Conservation (phyloP, 257 asterid species). For the Salvia miltiorrhiza region DNA sequence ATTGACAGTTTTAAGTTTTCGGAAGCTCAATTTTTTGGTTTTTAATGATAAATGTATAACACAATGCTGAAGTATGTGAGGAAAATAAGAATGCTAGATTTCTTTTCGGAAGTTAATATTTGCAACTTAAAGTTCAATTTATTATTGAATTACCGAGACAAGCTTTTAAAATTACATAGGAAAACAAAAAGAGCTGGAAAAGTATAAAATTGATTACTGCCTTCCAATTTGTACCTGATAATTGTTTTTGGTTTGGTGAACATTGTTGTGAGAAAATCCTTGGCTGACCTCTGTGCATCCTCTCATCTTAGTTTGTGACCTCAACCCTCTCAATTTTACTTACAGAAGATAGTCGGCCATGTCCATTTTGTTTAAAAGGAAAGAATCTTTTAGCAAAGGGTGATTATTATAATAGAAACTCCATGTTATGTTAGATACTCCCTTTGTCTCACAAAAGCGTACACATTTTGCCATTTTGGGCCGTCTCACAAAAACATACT, state of each 20-base stretch:
- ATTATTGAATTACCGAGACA: neutral
- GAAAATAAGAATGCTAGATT: neutral
- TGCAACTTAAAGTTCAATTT: neutral
- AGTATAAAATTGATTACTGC: neutral
- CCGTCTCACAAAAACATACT: too few species aligned
- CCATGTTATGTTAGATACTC: neutral
- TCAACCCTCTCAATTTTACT: neutral
- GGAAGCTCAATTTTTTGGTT: conserved; percentile 1
- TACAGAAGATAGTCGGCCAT: neutral
- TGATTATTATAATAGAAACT: neutral
- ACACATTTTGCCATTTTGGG: too few species aligned
- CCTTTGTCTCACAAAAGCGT: too few species aligned
- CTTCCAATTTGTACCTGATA: conserved; percentile 7
- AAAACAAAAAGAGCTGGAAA: neutral
- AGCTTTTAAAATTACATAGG: neutral
- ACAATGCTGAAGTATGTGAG: neutral
- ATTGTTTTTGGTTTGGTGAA: conserved; percentile 3
- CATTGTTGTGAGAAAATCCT: conserved; percentile 5
- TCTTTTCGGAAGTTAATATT: neutral
- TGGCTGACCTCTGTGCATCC: neutral
- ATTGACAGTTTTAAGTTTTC: neutral
- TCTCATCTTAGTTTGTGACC: conserved; percentile 2
- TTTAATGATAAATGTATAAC: neutral
- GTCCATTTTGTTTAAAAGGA: conserved; percentile 9
- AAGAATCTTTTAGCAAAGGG: neutral